These are phyloP conservation scores for Pythium scleroteichum DNA, from an alignment of 352 stramenopile genomes.

Conservation along the genomic window DNA sequence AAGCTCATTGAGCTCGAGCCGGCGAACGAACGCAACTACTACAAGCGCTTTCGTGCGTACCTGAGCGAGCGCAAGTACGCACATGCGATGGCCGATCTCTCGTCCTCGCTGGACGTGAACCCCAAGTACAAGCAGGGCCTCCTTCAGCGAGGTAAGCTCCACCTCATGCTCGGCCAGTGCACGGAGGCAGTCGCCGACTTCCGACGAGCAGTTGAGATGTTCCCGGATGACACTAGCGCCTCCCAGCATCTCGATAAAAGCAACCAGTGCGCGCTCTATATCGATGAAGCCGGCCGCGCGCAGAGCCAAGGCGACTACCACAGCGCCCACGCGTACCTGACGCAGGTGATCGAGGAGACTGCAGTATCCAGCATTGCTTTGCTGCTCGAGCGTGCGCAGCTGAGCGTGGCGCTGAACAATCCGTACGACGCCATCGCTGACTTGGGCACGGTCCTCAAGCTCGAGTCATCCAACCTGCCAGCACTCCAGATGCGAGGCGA, in stretches of 20 bases:
- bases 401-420: conserved; percentile 68
- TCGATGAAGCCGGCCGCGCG: conserved; percentile 63
- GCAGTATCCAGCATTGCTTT: conserved; percentile 71
- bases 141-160: conserved; percentile 70
- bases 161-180: conserved; percentile 81
- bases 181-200: conserved; percentile 61
- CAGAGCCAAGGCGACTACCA: conserved; percentile 72
- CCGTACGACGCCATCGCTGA: conserved; percentile 81
- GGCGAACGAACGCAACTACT: conserved; percentile 80
- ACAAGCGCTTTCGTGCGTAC: conserved; percentile 84
- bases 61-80: conserved; percentile 81
- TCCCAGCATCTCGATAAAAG: conserved; percentile 64
- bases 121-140: conserved; percentile 80
- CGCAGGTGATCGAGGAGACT: conserved; percentile 64
- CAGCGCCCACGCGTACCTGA: conserved; percentile 62
- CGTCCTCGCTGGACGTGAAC: conserved; percentile 69
- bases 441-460: conserved; percentile 67
- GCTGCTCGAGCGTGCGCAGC: conserved; percentile 66
- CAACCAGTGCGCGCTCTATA: conserved; percentile 55
- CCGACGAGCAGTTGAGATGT: conserved; percentile 58
- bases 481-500: conserved; percentile 75
- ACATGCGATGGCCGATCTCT: conserved; percentile 68
- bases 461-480: conserved; percentile 65
- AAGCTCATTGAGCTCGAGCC: conserved; percentile 83
- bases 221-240: conserved; percentile 53